Base-by-base conservation (phyloP, 2,329 filamentous ascomycete species). In the Hypoxylon sp. region DNA sequence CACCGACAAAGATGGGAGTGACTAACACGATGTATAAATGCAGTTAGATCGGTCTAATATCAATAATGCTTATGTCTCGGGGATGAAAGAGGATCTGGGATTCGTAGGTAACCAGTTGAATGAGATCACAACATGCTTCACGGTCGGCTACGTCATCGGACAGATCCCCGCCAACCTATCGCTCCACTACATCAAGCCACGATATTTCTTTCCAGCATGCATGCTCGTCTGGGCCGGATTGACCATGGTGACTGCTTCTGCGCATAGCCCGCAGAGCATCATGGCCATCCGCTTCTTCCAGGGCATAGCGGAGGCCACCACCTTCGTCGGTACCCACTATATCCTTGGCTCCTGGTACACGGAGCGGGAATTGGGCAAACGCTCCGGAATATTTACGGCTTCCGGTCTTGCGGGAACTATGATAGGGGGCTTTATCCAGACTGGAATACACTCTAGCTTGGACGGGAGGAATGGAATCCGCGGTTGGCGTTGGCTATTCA, bases 171-270 rank as follows among this genome's bases (percentile, higher is more conserved):
- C 84, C 57, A 90, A 89, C 72, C 75, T 90, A 7, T 87, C 87
- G 2, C 81, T 92, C 2, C 86, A 90, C 75, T 89, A 90, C 70
- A 75, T 91, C 65, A 84, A 84, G 53, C 89, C 89, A 1, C 83
- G 88, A n/a, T 81, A 87, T 67, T 91, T 87, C 80, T 90, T 90
- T 72, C 89, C 89, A 0, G 72, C 81, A 28, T 90, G 89, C 83
- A 89, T 90, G 85, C 62, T 90, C 19, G 73, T 87, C 62, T 92
- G 90, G 90, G 89, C 86, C 1, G 80, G 82, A 0, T 77, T 92
- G 25, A 91, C 89, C 1, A 89, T 91, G 86, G 79, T 83, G 36
- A 89, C 87, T 1, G 87, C 86, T 1, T 81, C 83, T 2, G 82
- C 80, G 0, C 82, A 85, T 6, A 81, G 79, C 3, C 85, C 86